Evolutionary conservation across 495 filamentous ascomycete species (phyloP), one percentile per base, ranked within the genome.

Genomic region (Immersiella caudata): DNA sequence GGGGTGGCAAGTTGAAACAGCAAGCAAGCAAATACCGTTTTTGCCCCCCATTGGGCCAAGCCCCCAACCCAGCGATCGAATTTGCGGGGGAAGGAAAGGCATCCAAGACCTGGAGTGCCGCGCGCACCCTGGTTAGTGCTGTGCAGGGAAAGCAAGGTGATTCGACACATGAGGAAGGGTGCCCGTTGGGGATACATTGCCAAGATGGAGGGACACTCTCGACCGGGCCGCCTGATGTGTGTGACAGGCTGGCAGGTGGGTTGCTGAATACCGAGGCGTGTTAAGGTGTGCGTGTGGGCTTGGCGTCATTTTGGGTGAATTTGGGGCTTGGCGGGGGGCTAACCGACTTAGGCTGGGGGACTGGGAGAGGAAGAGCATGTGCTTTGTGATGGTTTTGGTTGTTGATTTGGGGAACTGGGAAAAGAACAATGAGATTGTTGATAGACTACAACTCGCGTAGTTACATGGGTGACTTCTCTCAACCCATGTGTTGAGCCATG

Each of bases 251-350:
- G 18, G 6, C 25, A 22, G 40, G 5, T 18, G 40, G 40, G 40
- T 40, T 14, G 6, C 29, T 21, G 14, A 22, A 36, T 21, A 36
- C 57, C 57, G 29, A 21, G 20, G 18, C 6, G 4, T 33, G 8
- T 33, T 33, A 33, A 21, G 29, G 16, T 29, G n/a, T 55, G 8
- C 6, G 4, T 55, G 8, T 21, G 4, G 29, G 20, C 65, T 58
- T 62, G 65, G 65, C 65, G 49, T 67, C 65, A 67, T 67, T 52
- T 58, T 62, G 65, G 65, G 35, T 67, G 59, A n/a, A 62, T 62
- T 46, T 67, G 21, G 1, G 16, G 6, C 55, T 60, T 56, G 56
- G 9, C 20, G 56, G 14, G 20, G 5, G 2, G 5, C 2, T 6
- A 55, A 26, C 52, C 25, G 20, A 26, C 52, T 55, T 55, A 12